phyloP scores from a whole-genome alignment of 169 alveolate genomes.

The Neospora caninum region DNA sequence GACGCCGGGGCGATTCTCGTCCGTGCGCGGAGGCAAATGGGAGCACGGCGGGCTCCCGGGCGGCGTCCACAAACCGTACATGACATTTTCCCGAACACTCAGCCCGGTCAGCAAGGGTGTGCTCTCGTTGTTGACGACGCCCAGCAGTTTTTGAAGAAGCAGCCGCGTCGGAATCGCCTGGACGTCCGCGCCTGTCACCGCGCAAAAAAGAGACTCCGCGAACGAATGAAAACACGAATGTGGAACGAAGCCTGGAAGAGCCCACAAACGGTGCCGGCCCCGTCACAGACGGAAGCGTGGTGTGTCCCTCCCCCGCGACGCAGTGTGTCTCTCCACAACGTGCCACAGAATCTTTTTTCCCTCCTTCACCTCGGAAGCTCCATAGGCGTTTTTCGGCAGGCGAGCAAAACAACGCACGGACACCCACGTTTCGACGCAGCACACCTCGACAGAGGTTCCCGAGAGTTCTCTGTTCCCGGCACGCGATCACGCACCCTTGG shows the following conservation, averaged over 20 bases:
- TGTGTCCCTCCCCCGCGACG: background rate
- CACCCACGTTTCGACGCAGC: too few species aligned
- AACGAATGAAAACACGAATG: background rate
- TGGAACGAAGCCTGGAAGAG: background rate
- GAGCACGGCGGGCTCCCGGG: background rate
- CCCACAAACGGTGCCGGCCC: background rate
- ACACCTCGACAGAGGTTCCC: too few species aligned
- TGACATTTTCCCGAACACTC: constrained; percentile 30
- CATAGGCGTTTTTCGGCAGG: too few species aligned
- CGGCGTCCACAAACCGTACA: constrained; percentile 39
- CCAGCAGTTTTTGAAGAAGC: constrained; percentile 46
- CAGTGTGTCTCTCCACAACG: too few species aligned
- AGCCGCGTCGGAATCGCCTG: constrained; percentile 42
- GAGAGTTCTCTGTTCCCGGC: too few species aligned
- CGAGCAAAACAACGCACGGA: too few species aligned
- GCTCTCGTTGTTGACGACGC: constrained; percentile 54
- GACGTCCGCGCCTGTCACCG: constrained; percentile 46
- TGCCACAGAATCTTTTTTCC: too few species aligned
- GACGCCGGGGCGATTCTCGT: background rate
- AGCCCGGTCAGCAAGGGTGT: constrained; percentile 29
- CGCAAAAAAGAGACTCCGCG: background rate
- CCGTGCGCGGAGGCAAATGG: background rate
- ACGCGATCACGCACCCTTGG: too few species aligned
- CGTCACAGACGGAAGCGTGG: background rate
- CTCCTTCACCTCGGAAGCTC: too few species aligned